Percentiles rank a stretch among this genome's conserved stretches.
Evolutionary conservation across 352 stramenopile species (phyloP).

Genomic region (Pythium pyrilobum): DNA sequence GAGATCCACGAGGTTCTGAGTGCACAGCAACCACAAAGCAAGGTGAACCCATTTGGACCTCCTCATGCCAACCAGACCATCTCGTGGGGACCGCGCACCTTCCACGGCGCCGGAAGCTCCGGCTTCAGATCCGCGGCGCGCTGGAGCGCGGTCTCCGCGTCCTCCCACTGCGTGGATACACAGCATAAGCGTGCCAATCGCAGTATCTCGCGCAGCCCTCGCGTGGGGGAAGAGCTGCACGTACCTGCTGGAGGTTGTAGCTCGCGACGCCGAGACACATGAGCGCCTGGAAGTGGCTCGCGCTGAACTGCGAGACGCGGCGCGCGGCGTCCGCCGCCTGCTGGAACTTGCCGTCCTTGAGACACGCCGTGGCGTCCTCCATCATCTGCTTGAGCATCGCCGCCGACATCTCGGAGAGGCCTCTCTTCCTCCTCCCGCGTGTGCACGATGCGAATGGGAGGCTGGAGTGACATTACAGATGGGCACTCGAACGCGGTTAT

Average conservation of each 20-base stretch:
- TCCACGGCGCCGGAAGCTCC: constrained; percentile 71
- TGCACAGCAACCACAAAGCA: not conserved
- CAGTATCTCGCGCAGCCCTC: too few relatives aligned
- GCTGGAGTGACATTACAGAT: constrained; percentile 4
- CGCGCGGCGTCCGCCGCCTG: constrained; percentile 60
- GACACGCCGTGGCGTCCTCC: constrained; percentile 55
- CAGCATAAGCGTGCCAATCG: too few relatives aligned
- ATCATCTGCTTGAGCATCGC: constrained; percentile 75
- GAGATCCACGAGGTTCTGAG: constrained; percentile 79
- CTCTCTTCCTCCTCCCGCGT: not conserved
- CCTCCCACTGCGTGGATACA: constrained; percentile 38
- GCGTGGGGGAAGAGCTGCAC: not conserved
- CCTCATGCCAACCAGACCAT: too few relatives aligned
- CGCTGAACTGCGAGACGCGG: constrained; percentile 70
- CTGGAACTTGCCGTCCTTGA: constrained; percentile 74
- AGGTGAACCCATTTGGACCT: not conserved
- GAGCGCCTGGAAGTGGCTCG: constrained; percentile 78
- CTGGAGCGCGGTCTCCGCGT: constrained; percentile 61
- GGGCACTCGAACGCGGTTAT: too few relatives aligned
- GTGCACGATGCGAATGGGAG: not conserved
- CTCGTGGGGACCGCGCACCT: constrained; percentile 30
- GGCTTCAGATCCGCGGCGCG: constrained; percentile 66
- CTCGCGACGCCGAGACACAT: constrained; percentile 77
- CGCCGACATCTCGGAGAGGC: constrained; percentile 57
- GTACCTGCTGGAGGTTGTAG: constrained; percentile 64